Percentiles rank a stretch among this genome's conserved stretches.
phyloP scores from a whole-genome alignment of 352 stramenopile genomes.

The Globisporangium yorkense region DNA sequence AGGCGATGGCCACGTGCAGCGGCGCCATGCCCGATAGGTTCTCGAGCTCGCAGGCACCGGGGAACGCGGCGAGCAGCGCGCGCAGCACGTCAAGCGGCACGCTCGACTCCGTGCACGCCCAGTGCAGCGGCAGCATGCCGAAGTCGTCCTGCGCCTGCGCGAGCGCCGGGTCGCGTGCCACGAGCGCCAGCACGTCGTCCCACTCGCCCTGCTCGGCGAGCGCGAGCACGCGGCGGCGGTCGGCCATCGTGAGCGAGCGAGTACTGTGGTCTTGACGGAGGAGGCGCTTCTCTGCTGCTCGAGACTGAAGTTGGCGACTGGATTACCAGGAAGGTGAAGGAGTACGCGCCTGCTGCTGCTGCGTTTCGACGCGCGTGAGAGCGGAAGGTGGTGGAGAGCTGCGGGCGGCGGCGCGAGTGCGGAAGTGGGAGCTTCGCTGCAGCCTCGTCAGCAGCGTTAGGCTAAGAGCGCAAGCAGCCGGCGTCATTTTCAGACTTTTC shows the following conservation, averaged over 20 bases:
- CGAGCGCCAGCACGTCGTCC: constrained; percentile 38
- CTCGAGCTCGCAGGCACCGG: constrained; percentile 44
- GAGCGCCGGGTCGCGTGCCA: constrained; percentile 29
- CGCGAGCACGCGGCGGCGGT: constrained; percentile 39
- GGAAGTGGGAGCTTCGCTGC: too few species aligned
- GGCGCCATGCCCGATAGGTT: constrained; percentile 79
- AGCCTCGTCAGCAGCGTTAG: too few species aligned
- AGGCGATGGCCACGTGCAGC: constrained; percentile 74
- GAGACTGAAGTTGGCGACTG: too few species aligned
- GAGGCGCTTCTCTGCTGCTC: too few species aligned
- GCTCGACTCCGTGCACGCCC: constrained; percentile 63
- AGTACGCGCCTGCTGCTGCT: too few species aligned
- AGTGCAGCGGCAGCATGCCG: constrained; percentile 81
- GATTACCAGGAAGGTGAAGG: too few species aligned
- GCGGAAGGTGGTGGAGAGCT: too few species aligned
- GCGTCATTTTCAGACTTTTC: too few species aligned
- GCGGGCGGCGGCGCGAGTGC: too few species aligned
- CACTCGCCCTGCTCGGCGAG: constrained; percentile 68
- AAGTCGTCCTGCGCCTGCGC: constrained; percentile 75
- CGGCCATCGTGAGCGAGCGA: constrained; percentile 9
- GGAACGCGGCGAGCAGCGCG: constrained; percentile 43
- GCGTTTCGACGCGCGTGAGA: too few species aligned
- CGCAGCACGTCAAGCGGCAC: constrained; percentile 43
- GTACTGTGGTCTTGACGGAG: too few species aligned
- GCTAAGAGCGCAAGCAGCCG: too few species aligned